Evolutionary conservation across 2,329 filamentous ascomycete species (phyloP), one percentile per base, ranked within the genome.

Genomic region (Neofusicoccum ribis): DNA sequence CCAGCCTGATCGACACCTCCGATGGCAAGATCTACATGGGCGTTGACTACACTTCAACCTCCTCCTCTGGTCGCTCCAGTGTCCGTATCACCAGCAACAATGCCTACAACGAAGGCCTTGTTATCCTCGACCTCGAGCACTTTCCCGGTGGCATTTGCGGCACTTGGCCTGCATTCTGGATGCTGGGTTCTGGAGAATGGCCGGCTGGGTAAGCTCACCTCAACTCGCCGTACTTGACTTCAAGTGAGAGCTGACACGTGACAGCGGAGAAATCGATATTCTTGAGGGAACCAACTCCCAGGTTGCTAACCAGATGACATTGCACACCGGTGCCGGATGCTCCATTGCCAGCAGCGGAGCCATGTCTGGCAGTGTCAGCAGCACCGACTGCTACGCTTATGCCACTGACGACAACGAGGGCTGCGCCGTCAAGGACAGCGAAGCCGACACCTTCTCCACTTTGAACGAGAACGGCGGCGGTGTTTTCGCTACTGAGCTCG

Each of bases 401-500:
- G 76, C 78, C n/a, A 67, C 73, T 5, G 67, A 66, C 52, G 72
- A 73, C 52, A 82, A 79, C 64, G 74, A 72, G n/a, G 79, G 78
- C 62, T 81, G 80, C 69, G 73, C 74, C n/a, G 79, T 82, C 65
- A 72, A 73, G 41, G 79, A 80, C 31, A 70, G 78, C 17, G 68
- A 73, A 37, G 74, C 77, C 27, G 68, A 72, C 41, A 78, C 75
- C 61, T 88, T 82, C 65, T 74, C 75, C 4, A 80, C 75, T 0
- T 85, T 89, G 76, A 90, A 84, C 72, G 63, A 68, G 14, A 78
- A 76, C 63, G 71, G 71, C 31, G 82, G 82, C 59, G 80, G 77
- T 56, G 78, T 83, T 51, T 84, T 79, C 68, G 82, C 80, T 20
- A 81, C 78, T 14, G 72, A 79, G 67, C 96, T 93, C 91, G 92